phyloP scores from a whole-genome alignment of 106 monocot genomes.

The Apostasia shenzhenica region DNA sequence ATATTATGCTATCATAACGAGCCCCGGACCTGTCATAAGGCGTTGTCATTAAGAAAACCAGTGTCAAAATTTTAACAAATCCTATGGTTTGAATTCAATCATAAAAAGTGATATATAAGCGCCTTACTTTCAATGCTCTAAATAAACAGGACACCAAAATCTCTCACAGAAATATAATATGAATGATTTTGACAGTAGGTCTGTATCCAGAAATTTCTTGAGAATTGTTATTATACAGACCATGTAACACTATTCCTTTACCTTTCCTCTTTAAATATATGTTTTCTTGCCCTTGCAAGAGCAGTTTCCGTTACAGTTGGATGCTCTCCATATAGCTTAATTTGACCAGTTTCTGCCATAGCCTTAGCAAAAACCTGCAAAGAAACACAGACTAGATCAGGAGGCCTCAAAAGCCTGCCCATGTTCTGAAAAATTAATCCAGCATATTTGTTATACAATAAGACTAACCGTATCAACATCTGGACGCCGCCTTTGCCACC shows the following conservation, averaged over 20 bases:
- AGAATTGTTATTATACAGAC: too few relatives aligned
- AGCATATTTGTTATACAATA: background rate
- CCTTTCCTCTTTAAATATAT: slow-evolving; percentile 96
- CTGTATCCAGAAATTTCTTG: too few relatives aligned
- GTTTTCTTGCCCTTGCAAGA: slow-evolving; percentile 81
- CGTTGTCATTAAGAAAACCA: too few relatives aligned
- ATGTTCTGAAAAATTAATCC: background rate
- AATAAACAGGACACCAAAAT: background rate
- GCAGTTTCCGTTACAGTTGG: slow-evolving; percentile 79
- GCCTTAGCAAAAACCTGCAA: slow-evolving; percentile 92
- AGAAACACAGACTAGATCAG: background rate
- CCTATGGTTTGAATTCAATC: too few relatives aligned
- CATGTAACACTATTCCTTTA: slow-evolving; percentile 5
- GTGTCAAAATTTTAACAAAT: too few relatives aligned
- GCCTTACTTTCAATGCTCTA: background rate
- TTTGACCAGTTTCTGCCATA: slow-evolving; percentile 96
- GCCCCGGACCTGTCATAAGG: too few relatives aligned
- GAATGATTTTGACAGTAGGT: too few relatives aligned
- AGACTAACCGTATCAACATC: slow-evolving; percentile 88
- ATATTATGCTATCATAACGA: too few relatives aligned
- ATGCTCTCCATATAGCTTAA: slow-evolving; percentile 90
- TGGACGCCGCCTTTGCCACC: slow-evolving; percentile 93
- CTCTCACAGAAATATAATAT: background rate
- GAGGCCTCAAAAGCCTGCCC: background rate
- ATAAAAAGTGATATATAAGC: background rate